Evolutionary conservation across 495 filamentous ascomycete genomes (phyloP), one percentile per base, ranked within the genome.

Genomic region (Penicillium ucsense): DNA sequence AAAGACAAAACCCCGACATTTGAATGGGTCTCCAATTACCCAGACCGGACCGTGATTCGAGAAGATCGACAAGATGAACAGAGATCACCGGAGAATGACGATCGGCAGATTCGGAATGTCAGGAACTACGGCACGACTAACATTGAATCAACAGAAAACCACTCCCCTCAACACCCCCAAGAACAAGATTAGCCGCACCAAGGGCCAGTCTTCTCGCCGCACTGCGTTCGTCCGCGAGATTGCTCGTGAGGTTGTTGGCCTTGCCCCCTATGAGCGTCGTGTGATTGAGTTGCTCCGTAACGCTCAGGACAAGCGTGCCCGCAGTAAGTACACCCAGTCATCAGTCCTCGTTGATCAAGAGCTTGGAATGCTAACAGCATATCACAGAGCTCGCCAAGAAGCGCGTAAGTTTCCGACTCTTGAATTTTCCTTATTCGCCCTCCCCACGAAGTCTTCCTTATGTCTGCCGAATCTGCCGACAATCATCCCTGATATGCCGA

Each of bases 241-340:
- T 67, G 87, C 94, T 64, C 91, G 89, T 78, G 92, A 97, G 76
- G 92, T 96, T 53, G 60, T 70, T 56, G 85, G 88, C 70, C 86
- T 95, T 62, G 89, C 90, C 56, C 90, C 89, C 60, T 96, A 96
- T 66, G 92, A 98, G 79, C 89, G 90, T 68, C 89, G 92, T 61
- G 86, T 98, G 65, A 94, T 97, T 70, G 92, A 98, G 82, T 79
- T 98, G 56, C 83, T 98, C 69, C 88, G 92, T 59, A 98, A 97
- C 81, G 82, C 84, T 78, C 95, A 95, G 77, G 92, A 98, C 74
- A 98, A 98, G 86, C 88, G 92, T 74, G 92, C 92, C 53, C 79
- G 92, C 55, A 97, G 39, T 41, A 41, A 8, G 39, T 41, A 41
- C 28, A 27, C 29, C 9, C 6, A 41, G 7, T 6, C 8, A 8